A percentile compares a stretch with the other conserved stretches of the same genome.
Evolutionary conservation across 208 protist genomes (phyloP).

Genomic region (Acanthamoeba culbertsoni): DNA sequence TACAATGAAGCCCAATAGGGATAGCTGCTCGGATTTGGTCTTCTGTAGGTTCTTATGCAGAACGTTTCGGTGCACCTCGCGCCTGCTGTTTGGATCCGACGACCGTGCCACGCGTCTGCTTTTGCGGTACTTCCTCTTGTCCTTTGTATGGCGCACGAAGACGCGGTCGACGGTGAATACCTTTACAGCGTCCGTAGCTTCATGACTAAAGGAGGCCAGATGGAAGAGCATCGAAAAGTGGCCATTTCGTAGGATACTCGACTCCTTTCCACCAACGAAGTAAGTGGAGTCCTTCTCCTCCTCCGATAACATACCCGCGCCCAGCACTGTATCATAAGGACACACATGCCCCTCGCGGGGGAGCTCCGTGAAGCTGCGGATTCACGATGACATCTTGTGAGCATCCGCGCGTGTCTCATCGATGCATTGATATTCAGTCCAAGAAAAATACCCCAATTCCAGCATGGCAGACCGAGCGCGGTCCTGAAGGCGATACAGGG

Average conservation of each 20-base stretch:
- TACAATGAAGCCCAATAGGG: too few species aligned
- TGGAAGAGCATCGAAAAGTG: background rate
- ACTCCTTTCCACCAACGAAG: background rate
- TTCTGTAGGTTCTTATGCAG: too few species aligned
- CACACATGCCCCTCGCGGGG: background rate
- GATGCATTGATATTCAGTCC: too few species aligned
- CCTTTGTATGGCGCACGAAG: background rate
- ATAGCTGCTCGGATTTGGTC: too few species aligned
- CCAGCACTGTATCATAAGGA: background rate
- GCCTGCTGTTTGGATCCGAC: too few species aligned
- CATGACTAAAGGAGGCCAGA: background rate
- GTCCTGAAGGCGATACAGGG: background rate
- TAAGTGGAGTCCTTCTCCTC: background rate
- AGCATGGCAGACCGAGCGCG: background rate
- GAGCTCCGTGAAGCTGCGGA: background rate
- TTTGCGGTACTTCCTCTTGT: background rate
- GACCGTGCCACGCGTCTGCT: too few species aligned
- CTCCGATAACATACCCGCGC: background rate
- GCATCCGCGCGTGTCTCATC: too few species aligned
- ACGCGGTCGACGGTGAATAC: background rate
- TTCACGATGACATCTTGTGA: background rate
- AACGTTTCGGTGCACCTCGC: too few species aligned
- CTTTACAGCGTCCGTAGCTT: background rate
- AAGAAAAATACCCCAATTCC: background rate
- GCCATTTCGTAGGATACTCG: background rate